Evolutionary conservation across 768 basidiomycete genomes (phyloP).

Genomic region (Psilocybe cubensis): DNA sequence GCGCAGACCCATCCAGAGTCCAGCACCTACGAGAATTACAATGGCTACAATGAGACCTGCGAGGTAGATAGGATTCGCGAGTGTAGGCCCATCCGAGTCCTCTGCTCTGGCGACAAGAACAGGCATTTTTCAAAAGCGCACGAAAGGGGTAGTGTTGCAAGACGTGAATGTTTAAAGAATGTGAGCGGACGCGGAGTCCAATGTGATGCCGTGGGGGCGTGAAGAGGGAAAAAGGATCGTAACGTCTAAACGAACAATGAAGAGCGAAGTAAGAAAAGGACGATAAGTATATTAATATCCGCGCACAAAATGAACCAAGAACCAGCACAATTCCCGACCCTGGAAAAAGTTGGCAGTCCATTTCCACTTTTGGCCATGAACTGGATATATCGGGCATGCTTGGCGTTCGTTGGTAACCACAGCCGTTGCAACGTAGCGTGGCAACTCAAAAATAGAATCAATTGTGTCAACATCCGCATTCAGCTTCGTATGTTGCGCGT

Average conservation of each 20-base stretch:
- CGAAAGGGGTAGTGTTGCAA: constrained; percentile 9
- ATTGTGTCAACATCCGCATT: neutral
- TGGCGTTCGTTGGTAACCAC: neutral
- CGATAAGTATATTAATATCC: neutral
- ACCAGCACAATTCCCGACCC: neutral
- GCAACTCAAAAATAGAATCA: neutral
- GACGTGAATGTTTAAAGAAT: constrained; percentile 12
- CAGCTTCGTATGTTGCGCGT: neutral
- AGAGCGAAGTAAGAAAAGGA: constrained; percentile 5
- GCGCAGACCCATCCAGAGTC: constrained; percentile 47
- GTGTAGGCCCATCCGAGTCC: constrained; percentile 13
- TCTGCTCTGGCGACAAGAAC: constrained; percentile 16
- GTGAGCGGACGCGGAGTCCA: constrained; percentile 15
- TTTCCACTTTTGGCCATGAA: neutral
- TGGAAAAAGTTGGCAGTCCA: neutral
- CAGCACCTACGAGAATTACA: constrained; percentile 39
- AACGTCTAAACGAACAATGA: neutral
- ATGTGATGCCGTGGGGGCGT: neutral
- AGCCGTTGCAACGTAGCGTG: neutral
- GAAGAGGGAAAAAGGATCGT: neutral
- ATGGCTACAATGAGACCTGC: constrained; percentile 55
- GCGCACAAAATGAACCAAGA: neutral
- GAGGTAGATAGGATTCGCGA: constrained; percentile 42
- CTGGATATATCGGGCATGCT: neutral
- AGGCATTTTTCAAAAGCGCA: constrained; percentile 4